Base-by-base conservation (phyloP, 805 yeast species). In the Candida anglica region DNA sequence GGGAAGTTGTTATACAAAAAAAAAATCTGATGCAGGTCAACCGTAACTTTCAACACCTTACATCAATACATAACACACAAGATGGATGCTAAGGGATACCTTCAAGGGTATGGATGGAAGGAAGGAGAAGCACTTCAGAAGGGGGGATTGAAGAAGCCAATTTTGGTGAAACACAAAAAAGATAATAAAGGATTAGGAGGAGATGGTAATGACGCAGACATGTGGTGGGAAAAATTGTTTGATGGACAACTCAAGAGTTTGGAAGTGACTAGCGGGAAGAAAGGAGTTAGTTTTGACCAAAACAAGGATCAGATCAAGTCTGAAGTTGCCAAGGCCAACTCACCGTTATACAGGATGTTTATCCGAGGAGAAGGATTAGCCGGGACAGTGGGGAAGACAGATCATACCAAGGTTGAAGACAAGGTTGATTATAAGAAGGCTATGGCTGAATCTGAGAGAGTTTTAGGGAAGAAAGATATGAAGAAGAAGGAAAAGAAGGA, bases 141-240 rank as follows among this genome's bases (percentile, higher is more conserved):
- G 28, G 96, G 95, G 3, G 94, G 96, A 0, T 58, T 91, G 33
- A 78, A 73, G 47, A 86, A 79, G 46, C 98, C 98, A 0, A 78
- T 91, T 27, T 59, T 91, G 41, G 96, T 93, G 36, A 83, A 82
- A 44, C 97, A 91, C 52, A 88, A 93, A 60, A 81, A 79, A 46
- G 96, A 91, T 52, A 80, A 79, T 38, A 88, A 87, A 52, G 98
- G 98, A 7, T 69, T 91, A 17, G 98, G 98, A 0, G 81, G 83
- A 52, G 79, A 76, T 17, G 71, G 73, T 16, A 81, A 78, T 33
- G 93, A 86, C 44, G 75, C 80, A 11, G 95, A 86, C 43, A 82
- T 86, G 29, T 91, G 98, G 98, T 91, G 98, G 98, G 98, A 91
- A 46, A 73, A 86, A 43, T 68, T 91, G 28, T 93, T 93, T 63